A percentile compares a stretch with the other conserved stretches of the same genome.
phyloP scores from a whole-genome alignment of 2,329 filamentous ascomycete genomes.

The Aspergillus cejpii region DNA sequence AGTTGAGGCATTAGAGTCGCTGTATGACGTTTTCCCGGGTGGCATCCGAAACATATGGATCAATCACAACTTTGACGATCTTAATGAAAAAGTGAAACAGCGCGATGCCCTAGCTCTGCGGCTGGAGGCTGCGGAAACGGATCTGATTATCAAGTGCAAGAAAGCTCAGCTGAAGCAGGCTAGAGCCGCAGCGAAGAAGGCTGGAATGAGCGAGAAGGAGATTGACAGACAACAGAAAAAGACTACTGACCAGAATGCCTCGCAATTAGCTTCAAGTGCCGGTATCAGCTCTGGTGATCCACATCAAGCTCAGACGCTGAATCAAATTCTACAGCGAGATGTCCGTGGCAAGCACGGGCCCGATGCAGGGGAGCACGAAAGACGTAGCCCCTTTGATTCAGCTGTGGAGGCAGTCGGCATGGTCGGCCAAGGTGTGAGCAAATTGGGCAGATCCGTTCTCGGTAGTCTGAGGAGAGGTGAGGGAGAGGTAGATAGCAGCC shows the following conservation, averaged over 20 bases:
- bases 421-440: constrained; percentile 45
- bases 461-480: constrained; percentile 40
- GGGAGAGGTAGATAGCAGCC: constrained; percentile 30
- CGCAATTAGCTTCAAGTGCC: constrained; percentile 41
- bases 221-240: constrained; percentile 44
- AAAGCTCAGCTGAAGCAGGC: constrained; percentile 67
- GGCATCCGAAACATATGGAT: constrained; percentile 96
- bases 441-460: constrained; percentile 42
- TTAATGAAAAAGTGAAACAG: constrained; percentile 75
- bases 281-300: constrained; percentile 53
- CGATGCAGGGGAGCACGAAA: constrained; percentile 14
- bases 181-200: constrained; percentile 57
- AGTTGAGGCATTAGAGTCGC: constrained; percentile 67
- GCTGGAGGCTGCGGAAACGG: constrained; percentile 77
- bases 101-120: constrained; percentile 63
- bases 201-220: constrained; percentile 42
- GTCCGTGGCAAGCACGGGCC: constrained; percentile 8
- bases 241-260: constrained; percentile 45
- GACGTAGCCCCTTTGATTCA: constrained; percentile 37
- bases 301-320: constrained; percentile 50
- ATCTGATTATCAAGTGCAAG: constrained; percentile 72
- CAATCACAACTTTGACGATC: constrained; percentile 76
- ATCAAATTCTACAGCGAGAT: constrained; percentile 37
- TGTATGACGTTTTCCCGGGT: constrained; percentile 95
- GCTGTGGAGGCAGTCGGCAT: constrained; percentile 48